These are phyloP conservation scores for Plasmodium falciparum DNA, from an alignment of 169 alveolate species.

Conservation along the genomic window DNA sequence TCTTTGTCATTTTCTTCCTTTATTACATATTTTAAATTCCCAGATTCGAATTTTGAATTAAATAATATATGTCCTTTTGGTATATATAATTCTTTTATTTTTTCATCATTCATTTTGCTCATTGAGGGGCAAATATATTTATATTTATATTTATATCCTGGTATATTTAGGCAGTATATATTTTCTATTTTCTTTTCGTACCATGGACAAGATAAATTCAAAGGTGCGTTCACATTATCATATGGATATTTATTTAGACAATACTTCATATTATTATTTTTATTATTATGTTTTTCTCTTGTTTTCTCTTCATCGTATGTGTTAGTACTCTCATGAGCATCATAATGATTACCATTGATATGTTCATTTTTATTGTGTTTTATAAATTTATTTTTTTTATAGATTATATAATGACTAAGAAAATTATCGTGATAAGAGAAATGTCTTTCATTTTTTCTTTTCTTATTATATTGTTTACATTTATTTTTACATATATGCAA, in stretches of 20 bases:
- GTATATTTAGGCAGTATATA: slow-evolving; percentile 20
- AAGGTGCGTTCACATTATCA: too few species aligned
- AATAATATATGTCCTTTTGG: slow-evolving; percentile 6
- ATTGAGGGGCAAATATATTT: slow-evolving; percentile 30
- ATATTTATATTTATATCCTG: slow-evolving; percentile 33
- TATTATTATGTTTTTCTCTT: too few species aligned
- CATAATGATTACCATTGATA: background rate
- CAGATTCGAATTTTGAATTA: slow-evolving; percentile 64
- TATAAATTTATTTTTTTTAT: background rate
- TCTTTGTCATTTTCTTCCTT: slow-evolving; percentile 41
- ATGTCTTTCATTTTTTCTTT: background rate
- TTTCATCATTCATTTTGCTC: slow-evolving; percentile 1
- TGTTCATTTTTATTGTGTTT: background rate
- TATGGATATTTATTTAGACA: too few species aligned
- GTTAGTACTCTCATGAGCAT: too few species aligned
- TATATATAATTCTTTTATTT: slow-evolving; percentile 5
- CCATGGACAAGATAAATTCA: background rate
- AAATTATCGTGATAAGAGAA: slow-evolving; percentile 45
- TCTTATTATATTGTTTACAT: background rate
- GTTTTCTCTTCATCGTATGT: too few species aligned
- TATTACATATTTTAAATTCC: slow-evolving; percentile 37
- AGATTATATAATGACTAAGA: slow-evolving; percentile 3
- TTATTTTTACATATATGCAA: background rate
- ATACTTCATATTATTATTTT: too few species aligned
- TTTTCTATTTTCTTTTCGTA: slow-evolving; percentile 15